phyloP scores from a whole-genome alignment of 257 asterid species.

The Ilex aquifolium region DNA sequence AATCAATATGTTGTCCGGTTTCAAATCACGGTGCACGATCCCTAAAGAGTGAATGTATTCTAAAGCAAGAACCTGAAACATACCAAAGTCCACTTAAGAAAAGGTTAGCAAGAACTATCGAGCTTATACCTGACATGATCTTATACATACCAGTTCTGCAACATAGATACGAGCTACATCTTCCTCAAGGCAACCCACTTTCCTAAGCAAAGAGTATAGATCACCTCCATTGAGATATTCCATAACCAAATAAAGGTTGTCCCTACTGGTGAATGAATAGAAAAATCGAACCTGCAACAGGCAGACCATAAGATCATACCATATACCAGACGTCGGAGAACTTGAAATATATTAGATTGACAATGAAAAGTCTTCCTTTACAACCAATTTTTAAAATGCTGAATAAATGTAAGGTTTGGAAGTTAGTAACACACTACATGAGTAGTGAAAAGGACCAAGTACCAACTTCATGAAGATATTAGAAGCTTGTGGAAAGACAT shows the following conservation, averaged over 20 bases:
- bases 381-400: background rate
- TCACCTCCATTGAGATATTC: slow-evolving; percentile 98
- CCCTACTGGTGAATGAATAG: slow-evolving; percentile 89
- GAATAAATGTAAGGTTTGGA: background rate
- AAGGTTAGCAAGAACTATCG: slow-evolving; percentile 11
- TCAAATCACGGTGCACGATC: slow-evolving; percentile 93
- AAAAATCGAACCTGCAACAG: slow-evolving; percentile 79
- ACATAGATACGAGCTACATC: slow-evolving; percentile 73
- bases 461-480: background rate
- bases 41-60: slow-evolving; percentile 96
- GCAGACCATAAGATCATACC: slow-evolving; percentile 15
- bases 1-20: slow-evolving; percentile 89
- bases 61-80: slow-evolving; percentile 84
- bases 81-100: slow-evolving; percentile 19
- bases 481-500: background rate
- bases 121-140: slow-evolving; percentile 10
- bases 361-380: background rate
- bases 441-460: no score
- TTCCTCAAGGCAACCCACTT: slow-evolving; percentile 85
- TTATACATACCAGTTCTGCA: slow-evolving; percentile 73
- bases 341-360: slow-evolving; percentile 3
- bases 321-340: slow-evolving; percentile 8
- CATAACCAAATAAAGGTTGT: slow-evolving; percentile 92
- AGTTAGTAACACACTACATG: no score
- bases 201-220: slow-evolving; percentile 73